Base-by-base conservation (phyloP, 177 flowering plant genomes). In the Tripterygium wilfordii region DNA sequence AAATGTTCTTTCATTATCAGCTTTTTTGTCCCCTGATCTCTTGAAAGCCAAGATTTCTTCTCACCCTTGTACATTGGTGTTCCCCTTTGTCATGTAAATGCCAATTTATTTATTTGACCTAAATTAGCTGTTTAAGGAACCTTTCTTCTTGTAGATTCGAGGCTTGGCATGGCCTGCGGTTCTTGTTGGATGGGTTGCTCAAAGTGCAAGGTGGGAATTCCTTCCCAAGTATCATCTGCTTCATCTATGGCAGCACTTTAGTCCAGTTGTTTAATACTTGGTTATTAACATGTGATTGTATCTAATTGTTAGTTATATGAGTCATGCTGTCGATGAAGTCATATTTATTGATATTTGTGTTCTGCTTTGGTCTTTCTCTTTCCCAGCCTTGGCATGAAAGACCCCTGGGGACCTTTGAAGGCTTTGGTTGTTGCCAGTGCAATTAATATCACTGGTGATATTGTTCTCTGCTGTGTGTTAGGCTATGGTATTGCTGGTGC, bases 161-260 rank as follows among this genome's bases (percentile, higher is more conserved):
- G 96, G 83, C 37, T 77, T 89, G 45, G 96, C 99, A 53, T 92
- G 96, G 96, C 99, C 99, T 39, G 91, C 95, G 43, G 42, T 88
- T 69, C 88, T 92, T 45, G 62, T 86, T 52, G 97, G 96, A 52
- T 71, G 77, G 85, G 83, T 86, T 59, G 84, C 96, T 62, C 99
- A 92, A 62, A 92, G 97, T 82, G 96, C 96, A 48, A 88, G 98
- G 98, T 91, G 21, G 24, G 19, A 23, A 40, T 4, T 21, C 24
- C 30, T 28, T 32, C 49, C 20, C 30, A 8, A 14, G 16, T 29
- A 27, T 23, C 33, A 17, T 45, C 4, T 30, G 38, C n/a, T 18
- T 3, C 26, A 2, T 25, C 5, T 18, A 2, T 28, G 32, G 14
- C 20, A 19, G n/a, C n/a, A n/a, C n/a, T n/a, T n/a, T n/a, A n/a